These are phyloP conservation scores for Coelastrella sp. DNA, from an alignment of 139 green algal genomes.

Conservation along the genomic window DNA sequence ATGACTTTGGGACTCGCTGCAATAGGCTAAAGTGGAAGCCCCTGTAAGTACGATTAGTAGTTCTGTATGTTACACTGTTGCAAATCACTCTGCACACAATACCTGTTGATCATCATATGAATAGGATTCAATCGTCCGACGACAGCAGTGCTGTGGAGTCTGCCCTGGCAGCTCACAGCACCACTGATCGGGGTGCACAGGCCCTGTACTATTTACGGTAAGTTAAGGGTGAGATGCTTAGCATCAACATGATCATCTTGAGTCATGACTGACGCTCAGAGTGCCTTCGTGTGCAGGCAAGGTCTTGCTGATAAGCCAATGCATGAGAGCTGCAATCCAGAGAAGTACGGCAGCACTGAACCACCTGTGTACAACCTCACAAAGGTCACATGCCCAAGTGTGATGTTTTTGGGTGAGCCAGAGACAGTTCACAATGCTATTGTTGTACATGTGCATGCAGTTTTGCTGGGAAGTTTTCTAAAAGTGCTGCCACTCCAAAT, in stretches of 20 bases:
- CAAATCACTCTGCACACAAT: not conserved
- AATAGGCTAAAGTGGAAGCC: constrained; percentile 8
- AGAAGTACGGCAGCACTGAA: constrained; percentile 54
- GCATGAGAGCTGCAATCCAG: constrained; percentile 51
- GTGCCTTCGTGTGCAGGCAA: not conserved
- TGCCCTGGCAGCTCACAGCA: too few species aligned
- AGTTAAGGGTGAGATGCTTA: too few species aligned
- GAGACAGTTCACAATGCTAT: not conserved
- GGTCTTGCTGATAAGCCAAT: not conserved
- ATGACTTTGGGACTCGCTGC: constrained; percentile 44
- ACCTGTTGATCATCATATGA: not conserved
- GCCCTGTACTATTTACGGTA: too few species aligned
- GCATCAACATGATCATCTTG: too few species aligned
- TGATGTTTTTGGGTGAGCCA: constrained; percentile 52
- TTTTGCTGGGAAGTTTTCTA: not conserved
- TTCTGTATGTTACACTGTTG: not conserved
- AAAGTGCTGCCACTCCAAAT: too few species aligned
- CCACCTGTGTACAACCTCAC: constrained; percentile 63
- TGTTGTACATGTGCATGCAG: not conserved
- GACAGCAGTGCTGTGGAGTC: too few species aligned
- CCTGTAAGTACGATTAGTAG: not conserved
- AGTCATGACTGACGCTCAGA: too few species aligned
- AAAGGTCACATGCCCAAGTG: constrained; percentile 44
- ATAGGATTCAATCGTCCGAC: too few species aligned
- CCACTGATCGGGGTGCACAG: too few species aligned